These are phyloP conservation scores for Clavispora asparagi DNA, from an alignment of 805 yeast genomes.

Conservation along the genomic window DNA sequence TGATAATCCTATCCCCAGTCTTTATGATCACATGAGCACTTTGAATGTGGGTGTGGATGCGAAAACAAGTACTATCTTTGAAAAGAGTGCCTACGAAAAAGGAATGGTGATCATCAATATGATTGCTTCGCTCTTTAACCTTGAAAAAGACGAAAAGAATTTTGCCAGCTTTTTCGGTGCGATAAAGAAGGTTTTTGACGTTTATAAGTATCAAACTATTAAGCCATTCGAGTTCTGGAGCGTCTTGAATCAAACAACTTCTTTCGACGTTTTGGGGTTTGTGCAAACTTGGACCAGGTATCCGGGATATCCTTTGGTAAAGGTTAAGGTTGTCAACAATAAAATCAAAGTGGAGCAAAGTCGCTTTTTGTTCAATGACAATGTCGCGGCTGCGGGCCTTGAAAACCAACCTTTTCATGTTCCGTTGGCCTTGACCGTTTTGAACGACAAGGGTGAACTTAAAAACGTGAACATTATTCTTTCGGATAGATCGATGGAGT, in stretches of 20 bases:
- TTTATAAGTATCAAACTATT: slow-evolving; percentile 32
- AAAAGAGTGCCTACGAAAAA: slow-evolving; percentile 49
- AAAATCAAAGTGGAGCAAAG: slow-evolving; percentile 35
- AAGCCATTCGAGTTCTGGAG: slow-evolving; percentile 54
- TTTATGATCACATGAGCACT: slow-evolving; percentile 28
- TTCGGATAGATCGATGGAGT: slow-evolving; percentile 36
- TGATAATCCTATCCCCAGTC: slow-evolving; percentile 26
- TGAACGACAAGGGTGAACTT: slow-evolving; percentile 21
- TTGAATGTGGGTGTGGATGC: slow-evolving; percentile 19
- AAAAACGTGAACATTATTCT: slow-evolving; percentile 34
- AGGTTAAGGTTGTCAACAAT: slow-evolving; percentile 24
- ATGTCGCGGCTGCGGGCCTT: slow-evolving; percentile 22
- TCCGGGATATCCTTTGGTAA: slow-evolving; percentile 55
- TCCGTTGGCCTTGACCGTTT: slow-evolving; percentile 45
- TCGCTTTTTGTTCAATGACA: slow-evolving; percentile 23
- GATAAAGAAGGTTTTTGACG: slow-evolving; percentile 34
- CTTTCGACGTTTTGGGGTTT: slow-evolving; percentile 45
- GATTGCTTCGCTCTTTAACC: slow-evolving; percentile 42
- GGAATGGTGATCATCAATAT: slow-evolving; percentile 53
- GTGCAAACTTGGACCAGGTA: slow-evolving; percentile 56
- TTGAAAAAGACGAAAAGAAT: slow-evolving; percentile 18
- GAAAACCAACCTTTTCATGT: slow-evolving; percentile 61
- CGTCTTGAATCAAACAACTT: slow-evolving; percentile 24
- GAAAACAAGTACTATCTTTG: slow-evolving; percentile 44
- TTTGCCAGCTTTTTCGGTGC: slow-evolving; percentile 24